Percentiles rank a stretch among this genome's conserved stretches.
phyloP scores from a whole-genome alignment of 2,329 filamentous ascomycete species.

The Aspergillus ochraceoroseus region DNA sequence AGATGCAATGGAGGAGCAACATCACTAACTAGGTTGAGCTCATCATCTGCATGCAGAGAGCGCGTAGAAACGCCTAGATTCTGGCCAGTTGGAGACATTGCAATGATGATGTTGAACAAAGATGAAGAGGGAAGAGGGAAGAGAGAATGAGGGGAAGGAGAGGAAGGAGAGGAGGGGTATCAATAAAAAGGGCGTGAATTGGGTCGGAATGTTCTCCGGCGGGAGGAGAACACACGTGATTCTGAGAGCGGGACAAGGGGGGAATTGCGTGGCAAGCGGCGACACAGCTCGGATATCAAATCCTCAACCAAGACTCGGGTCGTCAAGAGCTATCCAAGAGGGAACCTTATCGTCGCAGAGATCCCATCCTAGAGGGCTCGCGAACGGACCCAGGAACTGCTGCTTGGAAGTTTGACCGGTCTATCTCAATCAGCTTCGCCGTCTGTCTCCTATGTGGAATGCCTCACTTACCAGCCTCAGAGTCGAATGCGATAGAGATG shows the following conservation, averaged over 20 bases:
- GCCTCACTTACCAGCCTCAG: constrained; percentile 67
- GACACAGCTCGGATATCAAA: constrained; percentile 1
- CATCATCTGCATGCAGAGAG: constrained; percentile 78
- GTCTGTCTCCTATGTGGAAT: too few relatives aligned
- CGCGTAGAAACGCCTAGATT: constrained; percentile 55
- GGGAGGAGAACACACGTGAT: constrained; percentile 9
- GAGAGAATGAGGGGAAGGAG: not conserved
- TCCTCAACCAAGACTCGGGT: not conserved
- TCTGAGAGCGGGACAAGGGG: constrained; percentile 1
- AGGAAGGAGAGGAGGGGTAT: not conserved
- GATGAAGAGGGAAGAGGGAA: not conserved
- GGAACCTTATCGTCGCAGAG: constrained; percentile 35
- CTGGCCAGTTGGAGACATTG: constrained; percentile 26
- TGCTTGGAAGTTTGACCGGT: constrained; percentile 37
- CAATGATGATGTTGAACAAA: constrained; percentile 3
- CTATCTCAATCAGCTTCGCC: constrained; percentile 26
- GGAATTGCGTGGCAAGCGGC: not conserved
- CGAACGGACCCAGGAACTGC: constrained; percentile 38
- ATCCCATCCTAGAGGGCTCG: constrained; percentile 40
- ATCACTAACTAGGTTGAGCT: constrained; percentile 66
- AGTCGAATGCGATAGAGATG: constrained; percentile 79
- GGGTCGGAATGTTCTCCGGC: not conserved
- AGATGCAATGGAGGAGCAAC: constrained; percentile 87
- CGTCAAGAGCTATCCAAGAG: not conserved
- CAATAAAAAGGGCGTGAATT: not conserved